phyloP scores from a whole-genome alignment of 805 yeast genomes.

The Myxozyma nipponensis region DNA sequence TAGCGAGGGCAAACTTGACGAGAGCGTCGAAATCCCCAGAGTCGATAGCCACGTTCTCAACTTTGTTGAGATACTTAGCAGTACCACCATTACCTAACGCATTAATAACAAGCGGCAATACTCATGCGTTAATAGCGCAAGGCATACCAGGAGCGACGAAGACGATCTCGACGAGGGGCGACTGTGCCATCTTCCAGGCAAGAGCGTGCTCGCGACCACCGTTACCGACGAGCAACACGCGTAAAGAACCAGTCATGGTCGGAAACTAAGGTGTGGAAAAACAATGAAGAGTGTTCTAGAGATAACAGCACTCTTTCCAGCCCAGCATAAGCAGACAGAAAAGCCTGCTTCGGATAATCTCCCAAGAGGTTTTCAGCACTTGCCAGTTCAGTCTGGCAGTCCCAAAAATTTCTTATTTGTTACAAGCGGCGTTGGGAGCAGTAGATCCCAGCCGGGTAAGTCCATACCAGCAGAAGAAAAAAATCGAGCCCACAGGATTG shows the following conservation, averaged over 20 bases:
- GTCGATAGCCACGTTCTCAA: constrained; percentile 66
- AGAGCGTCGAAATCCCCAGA: constrained; percentile 66
- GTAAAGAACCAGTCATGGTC: constrained; percentile 7
- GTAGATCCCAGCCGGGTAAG: too few relatives aligned
- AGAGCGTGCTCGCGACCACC: constrained; percentile 99
- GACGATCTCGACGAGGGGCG: constrained; percentile 63
- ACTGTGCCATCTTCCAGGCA: constrained; percentile 84
- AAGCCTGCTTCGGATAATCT: too few relatives aligned
- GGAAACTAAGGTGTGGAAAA: too few relatives aligned
- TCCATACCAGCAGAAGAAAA: too few relatives aligned
- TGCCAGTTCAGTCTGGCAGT: too few relatives aligned
- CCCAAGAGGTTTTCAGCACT: too few relatives aligned
- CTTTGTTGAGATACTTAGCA: constrained; percentile 49
- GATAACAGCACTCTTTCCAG: neutral
- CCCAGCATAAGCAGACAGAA: neutral
- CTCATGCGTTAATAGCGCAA: neutral
- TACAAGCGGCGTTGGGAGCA: too few relatives aligned
- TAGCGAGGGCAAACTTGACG: constrained; percentile 66
- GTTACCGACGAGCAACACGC: constrained; percentile 79
- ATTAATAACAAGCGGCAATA: neutral
- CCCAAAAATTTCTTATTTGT: too few relatives aligned
- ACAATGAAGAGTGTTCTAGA: neutral
- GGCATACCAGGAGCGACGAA: constrained; percentile 70
- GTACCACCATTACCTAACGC: constrained; percentile 89
- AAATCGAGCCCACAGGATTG: too few relatives aligned